These are phyloP conservation scores for Triticum aestivum DNA, from an alignment of 176 grass and related monocot genomes.

Conservation along the genomic window IWGSC_CS_RefSeq_v2.1 NC_057801.1:274572632-274573131, in stretches of 20 bases:
- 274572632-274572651: slow-evolving; percentile 11
- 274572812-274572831: slow-evolving; percentile 96
- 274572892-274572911: slow-evolving; percentile 79
- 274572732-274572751: not conserved
- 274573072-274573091: slow-evolving; percentile 9
- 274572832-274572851: slow-evolving; percentile 98
- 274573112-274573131: not conserved
- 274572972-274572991: slow-evolving; percentile 31
- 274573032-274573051: not conserved
- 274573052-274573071: not conserved
- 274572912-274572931: slow-evolving; percentile 94
- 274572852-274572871: slow-evolving; percentile 85
- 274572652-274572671: not conserved
- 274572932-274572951: slow-evolving; percentile 96
- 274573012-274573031: slow-evolving; percentile 1
- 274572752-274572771: not conserved
- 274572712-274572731: not conserved
- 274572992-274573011: not conserved
- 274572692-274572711: not conserved
- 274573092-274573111: not conserved
- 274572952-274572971: slow-evolving; percentile 84
- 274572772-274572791: slow-evolving; percentile 17
- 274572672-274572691: not conserved
- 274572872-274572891: slow-evolving; percentile 93
- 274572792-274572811: slow-evolving; percentile 53